Base-by-base conservation (phyloP, 2,329 filamentous ascomycete genomes). In the Arthrobotrys pseudoclavata region DNA sequence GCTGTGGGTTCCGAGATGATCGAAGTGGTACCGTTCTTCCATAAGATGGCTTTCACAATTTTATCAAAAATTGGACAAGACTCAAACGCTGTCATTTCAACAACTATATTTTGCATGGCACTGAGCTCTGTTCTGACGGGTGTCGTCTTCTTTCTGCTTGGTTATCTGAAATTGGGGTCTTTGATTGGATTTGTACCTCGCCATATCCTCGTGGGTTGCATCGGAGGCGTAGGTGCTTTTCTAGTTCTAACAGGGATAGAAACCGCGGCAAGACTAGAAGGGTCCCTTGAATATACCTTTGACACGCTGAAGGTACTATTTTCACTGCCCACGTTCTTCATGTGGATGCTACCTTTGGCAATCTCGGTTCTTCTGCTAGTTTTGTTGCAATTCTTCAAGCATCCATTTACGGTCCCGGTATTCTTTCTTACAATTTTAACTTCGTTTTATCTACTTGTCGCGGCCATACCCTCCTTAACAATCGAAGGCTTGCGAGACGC, bases 151-250 rank as follows among this genome's bases (percentile, higher is more conserved):
- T 97, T 96, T 82, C 85, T 92, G 9, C 95, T 99, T 86, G 96
- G 96, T 64, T 88, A 88, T 40, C 96, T 94, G 85, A 91, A 90
- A 81, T 89, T 98, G 67, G 96, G 96, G 34, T 96, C 94, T 79
- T 89, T 99, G 79, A 94, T 98, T 78, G 96, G 94, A 75, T 99
- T 99, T 85, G 98, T 99, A 81, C 96, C 96, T 4, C 90, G 96
- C 52, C 95, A 97, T 81, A 99, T 99, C 80, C 86, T 99, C 34
- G 97, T 97, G 79, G 96, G 96, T 68, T 99, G 96, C 82, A 98
- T 99, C 80, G 96, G 96, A 50, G 96, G 96, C 79, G 96, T 99
- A 7, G 96, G 96, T 4, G 97, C 94, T 88, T 99, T 99, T 84
- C 87, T 99, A 20, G 86, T 97, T 62, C 89, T 93, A 63, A 99